Conservation (phyloP, 129 eudicot genomes). For the Saussurea involucrata region DNA sequence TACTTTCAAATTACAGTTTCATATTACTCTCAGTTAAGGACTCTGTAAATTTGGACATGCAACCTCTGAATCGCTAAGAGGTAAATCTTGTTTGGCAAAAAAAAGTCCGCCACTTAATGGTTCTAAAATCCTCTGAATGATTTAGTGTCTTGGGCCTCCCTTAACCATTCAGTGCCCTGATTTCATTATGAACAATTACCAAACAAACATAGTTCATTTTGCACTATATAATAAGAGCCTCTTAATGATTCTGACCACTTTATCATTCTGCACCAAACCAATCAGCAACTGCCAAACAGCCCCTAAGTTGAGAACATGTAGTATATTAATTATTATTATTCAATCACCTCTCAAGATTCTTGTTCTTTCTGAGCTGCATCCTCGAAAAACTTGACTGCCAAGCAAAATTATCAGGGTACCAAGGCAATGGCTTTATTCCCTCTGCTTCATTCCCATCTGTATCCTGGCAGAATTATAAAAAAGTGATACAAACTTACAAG, state of each 20-base stretch:
- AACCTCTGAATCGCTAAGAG: too few relatives aligned
- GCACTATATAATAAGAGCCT: too few relatives aligned
- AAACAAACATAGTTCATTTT: too few relatives aligned
- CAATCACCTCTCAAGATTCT: slow-evolving; percentile 71
- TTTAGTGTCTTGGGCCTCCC: too few relatives aligned
- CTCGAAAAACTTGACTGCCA: slow-evolving; percentile 98
- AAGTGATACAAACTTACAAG: background rate
- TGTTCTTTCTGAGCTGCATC: slow-evolving; percentile 87
- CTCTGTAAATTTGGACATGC: background rate
- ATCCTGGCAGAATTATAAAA: slow-evolving; percentile 37
- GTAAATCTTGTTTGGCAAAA: too few relatives aligned
- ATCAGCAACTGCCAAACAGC: too few relatives aligned
- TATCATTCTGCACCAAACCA: too few relatives aligned
- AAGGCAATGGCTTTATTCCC: slow-evolving; percentile 76
- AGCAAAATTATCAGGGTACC: slow-evolving; percentile 96
- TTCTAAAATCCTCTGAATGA: too few relatives aligned
- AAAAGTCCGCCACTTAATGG: too few relatives aligned
- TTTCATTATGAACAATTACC: too few relatives aligned
- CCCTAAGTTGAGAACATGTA: background rate
- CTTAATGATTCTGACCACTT: too few relatives aligned
- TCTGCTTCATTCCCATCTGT: slow-evolving; percentile 58
- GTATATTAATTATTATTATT: background rate
- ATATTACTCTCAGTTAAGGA: slow-evolving; percentile 1
- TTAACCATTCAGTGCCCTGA: too few relatives aligned
- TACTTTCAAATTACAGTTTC: background rate